phyloP scores from a whole-genome alignment of 2,329 filamentous ascomycete species.

The Exophiala calicioides region DNA sequence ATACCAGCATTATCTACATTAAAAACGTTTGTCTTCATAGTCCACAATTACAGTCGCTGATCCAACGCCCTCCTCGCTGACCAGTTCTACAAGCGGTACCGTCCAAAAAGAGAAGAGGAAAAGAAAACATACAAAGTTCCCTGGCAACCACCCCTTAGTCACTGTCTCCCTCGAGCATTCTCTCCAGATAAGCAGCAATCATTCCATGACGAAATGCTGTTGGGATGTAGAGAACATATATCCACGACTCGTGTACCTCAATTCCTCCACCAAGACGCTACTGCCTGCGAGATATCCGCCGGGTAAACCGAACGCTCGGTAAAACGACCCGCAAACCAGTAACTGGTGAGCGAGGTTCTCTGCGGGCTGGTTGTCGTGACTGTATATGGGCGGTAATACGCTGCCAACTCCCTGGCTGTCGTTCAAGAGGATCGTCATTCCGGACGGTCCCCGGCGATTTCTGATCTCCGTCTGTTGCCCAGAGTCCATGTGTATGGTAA shows the following conservation, averaged over 20 bases:
- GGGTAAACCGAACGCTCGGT: conserved; percentile 8
- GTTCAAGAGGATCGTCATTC: conserved; percentile 9
- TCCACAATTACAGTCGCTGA: no score
- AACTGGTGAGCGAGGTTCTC: conserved; percentile 2
- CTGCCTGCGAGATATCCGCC: conserved; percentile 12
- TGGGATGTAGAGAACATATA: conserved; percentile 18
- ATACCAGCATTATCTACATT: no score
- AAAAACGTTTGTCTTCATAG: no score
- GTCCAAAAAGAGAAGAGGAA: no score
- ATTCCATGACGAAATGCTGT: conserved; percentile 15
- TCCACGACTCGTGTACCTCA: conserved; percentile 15
- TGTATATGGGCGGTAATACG: not conserved
- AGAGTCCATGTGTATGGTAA: not conserved
- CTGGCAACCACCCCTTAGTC: no score
- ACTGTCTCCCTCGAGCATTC: no score
- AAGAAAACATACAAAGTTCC: no score
- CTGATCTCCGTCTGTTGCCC: not conserved
- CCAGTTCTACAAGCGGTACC: no score
- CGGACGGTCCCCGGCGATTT: not conserved
- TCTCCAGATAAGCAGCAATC: conserved; percentile 9
- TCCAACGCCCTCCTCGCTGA: no score
- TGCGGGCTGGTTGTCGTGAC: not conserved
- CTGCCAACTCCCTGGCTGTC: conserved; percentile 2
- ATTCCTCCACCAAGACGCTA: conserved; percentile 6
- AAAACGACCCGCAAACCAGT: conserved; percentile 14